Percentiles rank a stretch among this genome's conserved stretches.
Conservation (phyloP, 805 yeast species). For the Phaffomyces thermotolerans region DNA sequence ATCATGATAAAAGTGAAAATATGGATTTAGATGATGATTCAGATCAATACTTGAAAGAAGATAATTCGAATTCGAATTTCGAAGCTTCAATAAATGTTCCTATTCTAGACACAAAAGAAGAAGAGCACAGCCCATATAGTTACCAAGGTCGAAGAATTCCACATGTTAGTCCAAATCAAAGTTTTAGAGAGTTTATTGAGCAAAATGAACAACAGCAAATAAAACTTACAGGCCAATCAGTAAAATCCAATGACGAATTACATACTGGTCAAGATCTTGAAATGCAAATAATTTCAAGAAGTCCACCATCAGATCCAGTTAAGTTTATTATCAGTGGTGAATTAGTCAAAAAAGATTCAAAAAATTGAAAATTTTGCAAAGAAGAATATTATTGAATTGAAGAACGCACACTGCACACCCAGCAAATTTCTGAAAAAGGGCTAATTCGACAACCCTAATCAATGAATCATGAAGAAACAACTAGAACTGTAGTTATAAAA, state of each 20-base stretch:
- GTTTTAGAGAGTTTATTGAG: slow-evolving; percentile 13
- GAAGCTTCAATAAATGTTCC: slow-evolving; percentile 1
- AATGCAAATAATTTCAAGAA: slow-evolving; percentile 10
- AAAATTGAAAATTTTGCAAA: not conserved
- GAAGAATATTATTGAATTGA: slow-evolving; percentile 1
- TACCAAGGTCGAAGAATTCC: slow-evolving; percentile 5
- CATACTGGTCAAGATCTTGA: slow-evolving; percentile 2
- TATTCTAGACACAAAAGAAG: slow-evolving; percentile 4
- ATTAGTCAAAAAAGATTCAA: slow-evolving; percentile 1
- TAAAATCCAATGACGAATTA: not conserved
- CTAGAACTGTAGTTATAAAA: not conserved
- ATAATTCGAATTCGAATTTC: not conserved
- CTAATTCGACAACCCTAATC: too few relatives aligned
- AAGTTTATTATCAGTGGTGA: slow-evolving; percentile 2
- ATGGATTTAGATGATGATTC: not conserved
- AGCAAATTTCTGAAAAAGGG: too few relatives aligned
- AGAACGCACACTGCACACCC: not conserved
- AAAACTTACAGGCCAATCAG: slow-evolving; percentile 13
- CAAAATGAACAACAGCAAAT: slow-evolving; percentile 4
- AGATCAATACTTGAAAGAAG: not conserved
- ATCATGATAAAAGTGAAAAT: not conserved
- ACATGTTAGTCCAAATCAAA: slow-evolving; percentile 3
- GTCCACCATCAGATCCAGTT: slow-evolving; percentile 19
- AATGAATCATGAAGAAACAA: not conserved
- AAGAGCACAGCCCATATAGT: slow-evolving; percentile 17